Evolutionary conservation across 306 rosid genomes (phyloP), one percentile per base, ranked within the genome.

Genomic region (Pterocarpus santalinus): DNA sequence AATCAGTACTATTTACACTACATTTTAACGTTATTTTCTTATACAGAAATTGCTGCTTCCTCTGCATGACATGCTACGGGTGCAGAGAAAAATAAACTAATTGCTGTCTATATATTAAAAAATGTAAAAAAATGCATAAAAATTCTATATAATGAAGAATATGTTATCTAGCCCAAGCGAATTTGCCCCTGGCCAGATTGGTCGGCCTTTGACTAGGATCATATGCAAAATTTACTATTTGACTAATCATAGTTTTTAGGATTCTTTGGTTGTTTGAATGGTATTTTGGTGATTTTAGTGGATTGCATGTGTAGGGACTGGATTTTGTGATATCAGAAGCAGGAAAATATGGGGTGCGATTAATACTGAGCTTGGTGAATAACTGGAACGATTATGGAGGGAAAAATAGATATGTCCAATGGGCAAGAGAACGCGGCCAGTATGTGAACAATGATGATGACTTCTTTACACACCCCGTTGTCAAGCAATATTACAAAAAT

Each of bases 241-340:
- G 4, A 60, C 38, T 10, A 60, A 3, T 12, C 36, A 60, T 30
- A 38, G 41, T 38, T 38, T 38, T 28, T 28, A 22, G 3, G 36
- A 28, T 33, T 62, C 1, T 30, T 60, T 9, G 14, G 9, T 34
- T 33, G 7, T 22, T 67, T 67, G 22, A 65, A 36, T 8, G 47
- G 13, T 43, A 43, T 9, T 43, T 43, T 43, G 9, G 47, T 43
- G 47, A 43, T 47, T n/a, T 65, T n/a, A 7, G 53, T 67, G 71
- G 28, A n/a, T 22, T 22, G 38, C 28, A 44, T 11, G 56, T 2
- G 22, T 43, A 82, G 82, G 86, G 82, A 3, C 10, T 82, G 43
- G 86, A 82, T 66, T 77, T 83, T 56, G 86, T 77, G 73, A 13
- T 83, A 41, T 72, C 86, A 15, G 86, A 77, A 55, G 82, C 83